Percentiles rank a stretch among this genome's conserved stretches.
phyloP scores from a whole-genome alignment of 495 filamentous ascomycete genomes.

The Penicillium bialowiezense region DNA sequence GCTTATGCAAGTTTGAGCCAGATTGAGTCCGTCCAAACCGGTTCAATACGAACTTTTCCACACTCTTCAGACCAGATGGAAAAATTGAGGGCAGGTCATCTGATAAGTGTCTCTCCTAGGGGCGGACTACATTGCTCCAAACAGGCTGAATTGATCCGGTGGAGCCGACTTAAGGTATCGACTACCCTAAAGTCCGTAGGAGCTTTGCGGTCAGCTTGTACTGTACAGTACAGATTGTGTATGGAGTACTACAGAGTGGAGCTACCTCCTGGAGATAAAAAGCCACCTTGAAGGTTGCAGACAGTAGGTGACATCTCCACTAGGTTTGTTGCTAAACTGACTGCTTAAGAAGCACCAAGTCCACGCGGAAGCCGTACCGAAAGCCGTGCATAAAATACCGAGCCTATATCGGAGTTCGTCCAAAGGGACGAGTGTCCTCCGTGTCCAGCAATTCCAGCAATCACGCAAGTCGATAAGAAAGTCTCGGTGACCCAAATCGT shows the following conservation, averaged over 20 bases:
- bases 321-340: not conserved
- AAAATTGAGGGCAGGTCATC: conserved; percentile 3
- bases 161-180: not conserved
- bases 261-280: not conserved
- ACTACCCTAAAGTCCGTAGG: not conserved
- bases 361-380: not conserved
- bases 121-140: not conserved
- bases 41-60: too few species aligned
- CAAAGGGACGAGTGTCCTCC: too few species aligned
- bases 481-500: conserved; percentile 37
- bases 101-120: conserved; percentile 4
- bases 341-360: not conserved
- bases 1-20: too few species aligned
- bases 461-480: conserved; percentile 15
- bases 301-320: conserved; percentile 2
- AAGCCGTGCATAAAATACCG: not conserved
- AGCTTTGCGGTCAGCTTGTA: conserved; percentile 8
- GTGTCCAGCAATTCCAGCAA: too few species aligned
- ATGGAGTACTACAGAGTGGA: not conserved
- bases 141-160: conserved; percentile 5
- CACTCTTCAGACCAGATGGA: too few species aligned
- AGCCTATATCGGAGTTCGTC: conserved; percentile 4
- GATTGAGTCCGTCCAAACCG: too few species aligned
- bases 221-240: conserved; percentile 1
- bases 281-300: conserved; percentile 3